Evolutionary conservation across 495 filamentous ascomycete species (phyloP).

Genomic region (Pseudoneurospora amorphoporcata): DNA sequence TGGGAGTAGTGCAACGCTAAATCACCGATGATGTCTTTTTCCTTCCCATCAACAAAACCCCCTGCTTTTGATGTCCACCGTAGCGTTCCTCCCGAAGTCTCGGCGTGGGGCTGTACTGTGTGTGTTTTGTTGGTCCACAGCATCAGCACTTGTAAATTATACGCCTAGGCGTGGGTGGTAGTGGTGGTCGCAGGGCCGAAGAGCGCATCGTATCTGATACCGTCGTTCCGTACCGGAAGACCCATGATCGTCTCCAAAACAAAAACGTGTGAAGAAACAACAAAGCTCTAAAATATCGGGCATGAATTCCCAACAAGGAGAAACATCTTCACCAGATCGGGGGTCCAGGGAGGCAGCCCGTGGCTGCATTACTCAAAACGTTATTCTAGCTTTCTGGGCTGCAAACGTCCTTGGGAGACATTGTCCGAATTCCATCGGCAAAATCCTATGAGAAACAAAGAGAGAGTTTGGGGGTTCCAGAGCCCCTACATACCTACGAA

Average conservation of each 20-base stretch:
- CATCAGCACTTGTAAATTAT: neutral
- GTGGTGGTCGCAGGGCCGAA: neutral
- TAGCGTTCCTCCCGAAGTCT: neutral
- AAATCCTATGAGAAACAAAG: neutral
- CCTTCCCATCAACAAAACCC: neutral
- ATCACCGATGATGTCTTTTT: neutral
- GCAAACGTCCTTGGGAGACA: neutral
- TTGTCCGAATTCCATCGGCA: neutral
- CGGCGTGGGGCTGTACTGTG: neutral
- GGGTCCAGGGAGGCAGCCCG: neutral
- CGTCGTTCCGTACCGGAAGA: neutral
- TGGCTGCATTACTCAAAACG: neutral
- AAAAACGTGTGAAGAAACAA: neutral
- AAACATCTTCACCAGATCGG: neutral
- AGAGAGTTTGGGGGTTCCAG: neutral
- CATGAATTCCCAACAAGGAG: neutral
- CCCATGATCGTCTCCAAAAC: neutral
- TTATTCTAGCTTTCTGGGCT: neutral
- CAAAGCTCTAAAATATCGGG: neutral
- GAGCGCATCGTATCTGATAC: neutral
- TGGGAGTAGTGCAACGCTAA: neutral
- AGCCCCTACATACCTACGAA: neutral
- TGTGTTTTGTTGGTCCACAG: neutral
- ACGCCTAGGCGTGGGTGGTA: neutral
- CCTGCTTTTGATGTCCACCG: neutral